Conservation (phyloP, 768 basidiomycete genomes). For the Pisolithus orientalis region DNA sequence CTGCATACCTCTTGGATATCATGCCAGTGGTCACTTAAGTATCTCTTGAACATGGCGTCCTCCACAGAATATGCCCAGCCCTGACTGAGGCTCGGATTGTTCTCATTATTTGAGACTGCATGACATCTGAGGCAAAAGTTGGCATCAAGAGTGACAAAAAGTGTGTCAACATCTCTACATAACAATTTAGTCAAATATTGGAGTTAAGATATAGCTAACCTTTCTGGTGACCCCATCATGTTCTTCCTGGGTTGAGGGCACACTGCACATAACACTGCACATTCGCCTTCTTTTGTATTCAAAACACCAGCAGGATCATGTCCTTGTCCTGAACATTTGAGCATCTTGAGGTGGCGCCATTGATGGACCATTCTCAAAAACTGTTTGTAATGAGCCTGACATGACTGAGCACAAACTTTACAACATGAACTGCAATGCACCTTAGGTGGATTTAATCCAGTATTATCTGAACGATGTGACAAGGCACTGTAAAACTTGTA, state of each 20-base stretch:
- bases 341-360: conserved; percentile 17
- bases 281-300: conserved; percentile 18
- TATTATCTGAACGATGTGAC: conserved; percentile 19
- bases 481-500: conserved; percentile 29
- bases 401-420: not conserved
- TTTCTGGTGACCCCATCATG: not conserved
- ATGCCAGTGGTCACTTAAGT: conserved; percentile 10
- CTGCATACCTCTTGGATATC: conserved; percentile 8
- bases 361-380: conserved; percentile 11
- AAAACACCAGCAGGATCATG: conserved; percentile 17
- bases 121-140: conserved; percentile 28
- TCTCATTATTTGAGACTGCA: conserved; percentile 7
- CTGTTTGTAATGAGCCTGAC: conserved; percentile 10
- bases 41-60: conserved; percentile 10
- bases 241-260: conserved; percentile 26
- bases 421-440: conserved; percentile 4
- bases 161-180: no score
- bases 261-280: conserved; percentile 19
- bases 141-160: conserved; percentile 25
- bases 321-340: conserved; percentile 22
- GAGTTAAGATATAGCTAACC: not conserved
- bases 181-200: not conserved
- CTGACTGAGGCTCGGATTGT: conserved; percentile 17
- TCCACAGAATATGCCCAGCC: conserved; percentile 24
- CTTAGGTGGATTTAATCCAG: conserved; percentile 12